These are phyloP conservation scores for Kluyveromyces nonfermentans DNA, from an alignment of 805 yeast species.

Conservation along the genomic window DNA sequence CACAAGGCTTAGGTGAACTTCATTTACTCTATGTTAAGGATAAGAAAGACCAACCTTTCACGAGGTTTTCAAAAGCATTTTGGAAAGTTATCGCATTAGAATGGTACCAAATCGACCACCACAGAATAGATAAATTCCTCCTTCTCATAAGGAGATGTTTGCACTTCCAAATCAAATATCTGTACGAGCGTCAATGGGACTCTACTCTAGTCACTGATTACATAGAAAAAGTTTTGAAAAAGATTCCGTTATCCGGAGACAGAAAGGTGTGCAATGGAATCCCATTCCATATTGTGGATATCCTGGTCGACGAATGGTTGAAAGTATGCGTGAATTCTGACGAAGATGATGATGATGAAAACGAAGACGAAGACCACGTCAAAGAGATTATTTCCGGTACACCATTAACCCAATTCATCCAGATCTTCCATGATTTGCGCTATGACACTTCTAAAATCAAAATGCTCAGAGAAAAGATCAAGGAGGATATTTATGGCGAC, in stretches of 20 bases:
- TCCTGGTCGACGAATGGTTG: constrained; percentile 77
- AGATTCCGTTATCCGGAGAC: constrained; percentile 49
- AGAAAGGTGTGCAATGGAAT: constrained; percentile 59
- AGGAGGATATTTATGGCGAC: constrained; percentile 59
- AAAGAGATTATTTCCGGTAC: constrained; percentile 32
- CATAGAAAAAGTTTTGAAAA: constrained; percentile 33
- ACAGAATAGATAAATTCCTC: constrained; percentile 80
- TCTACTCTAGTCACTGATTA: constrained; percentile 37
- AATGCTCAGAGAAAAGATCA: constrained; percentile 54
- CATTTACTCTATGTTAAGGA: constrained; percentile 11
- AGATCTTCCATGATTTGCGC: constrained; percentile 50
- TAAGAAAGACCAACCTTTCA: constrained; percentile 28
- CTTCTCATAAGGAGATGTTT: constrained; percentile 71
- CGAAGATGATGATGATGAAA: constrained; percentile 36
- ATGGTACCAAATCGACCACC: constrained; percentile 76
- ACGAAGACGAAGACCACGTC: constrained; percentile 22
- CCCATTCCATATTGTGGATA: constrained; percentile 77
- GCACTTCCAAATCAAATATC: constrained; percentile 50
- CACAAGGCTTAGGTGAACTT: constrained; percentile 56
- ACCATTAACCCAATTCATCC: constrained; percentile 47
- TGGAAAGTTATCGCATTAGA: constrained; percentile 73
- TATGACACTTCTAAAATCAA: constrained; percentile 43
- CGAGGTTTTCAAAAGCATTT: constrained; percentile 58
- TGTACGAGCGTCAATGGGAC: constrained; percentile 49
- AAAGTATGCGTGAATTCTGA: constrained; percentile 45